Conservation (phyloP, 2,329 filamentous ascomycete species). For the Apiospora arundinis region DNA sequence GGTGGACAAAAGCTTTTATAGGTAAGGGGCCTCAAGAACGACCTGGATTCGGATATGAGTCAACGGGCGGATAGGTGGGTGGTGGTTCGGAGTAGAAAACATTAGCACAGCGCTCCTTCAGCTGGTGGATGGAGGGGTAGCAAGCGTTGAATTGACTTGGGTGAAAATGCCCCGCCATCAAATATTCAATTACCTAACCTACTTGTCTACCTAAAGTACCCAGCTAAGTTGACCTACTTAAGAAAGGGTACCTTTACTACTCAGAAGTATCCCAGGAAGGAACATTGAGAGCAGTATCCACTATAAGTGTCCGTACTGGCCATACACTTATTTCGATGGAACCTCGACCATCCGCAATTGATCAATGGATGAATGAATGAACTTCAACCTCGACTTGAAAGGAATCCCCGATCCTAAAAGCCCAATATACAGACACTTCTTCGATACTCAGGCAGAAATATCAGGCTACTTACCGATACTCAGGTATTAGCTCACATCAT, state of each 20-base stretch:
- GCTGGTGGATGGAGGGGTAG: conserved; percentile 14
- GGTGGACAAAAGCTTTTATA: not conserved
- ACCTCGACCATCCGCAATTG: not conserved
- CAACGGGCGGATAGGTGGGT: conserved; percentile 1
- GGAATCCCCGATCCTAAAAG: not conserved
- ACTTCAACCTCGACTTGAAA: not conserved
- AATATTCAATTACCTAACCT: too few relatives aligned
- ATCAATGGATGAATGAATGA: not conserved
- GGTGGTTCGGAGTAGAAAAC: conserved; percentile 1
- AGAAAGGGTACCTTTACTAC: too few relatives aligned
- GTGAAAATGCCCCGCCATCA: not conserved
- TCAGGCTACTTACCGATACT: not conserved
- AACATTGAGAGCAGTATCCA: not conserved
- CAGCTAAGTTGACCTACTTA: too few relatives aligned
- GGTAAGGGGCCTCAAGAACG: not conserved
- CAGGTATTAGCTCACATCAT: not conserved
- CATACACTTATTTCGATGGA: not conserved
- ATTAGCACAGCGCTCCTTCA: not conserved
- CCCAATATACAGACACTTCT: not conserved
- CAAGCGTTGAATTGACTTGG: not conserved
- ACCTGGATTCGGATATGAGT: conserved; percentile 1
- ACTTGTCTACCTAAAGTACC: too few relatives aligned
- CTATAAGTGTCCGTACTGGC: not conserved
- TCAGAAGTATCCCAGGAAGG: too few relatives aligned
- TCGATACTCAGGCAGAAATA: not conserved